Evolutionary conservation across 225 moss, liverwort and hornwort genomes (phyloP).

Genomic region (Pleurozium schreberi): DNA sequence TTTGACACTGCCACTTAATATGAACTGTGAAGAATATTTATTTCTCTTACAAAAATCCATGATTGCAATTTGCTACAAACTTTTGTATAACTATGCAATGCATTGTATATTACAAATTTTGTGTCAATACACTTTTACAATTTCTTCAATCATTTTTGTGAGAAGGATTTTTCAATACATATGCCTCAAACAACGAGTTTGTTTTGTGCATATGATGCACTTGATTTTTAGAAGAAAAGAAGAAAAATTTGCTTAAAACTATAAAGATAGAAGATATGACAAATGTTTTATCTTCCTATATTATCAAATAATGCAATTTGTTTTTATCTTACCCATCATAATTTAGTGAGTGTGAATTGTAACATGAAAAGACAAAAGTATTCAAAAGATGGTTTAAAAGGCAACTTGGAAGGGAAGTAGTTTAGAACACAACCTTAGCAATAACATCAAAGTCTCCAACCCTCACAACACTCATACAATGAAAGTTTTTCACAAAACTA

Average conservation of each 20-base stretch:
- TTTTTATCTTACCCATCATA: too few relatives aligned
- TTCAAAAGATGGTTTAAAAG: too few relatives aligned
- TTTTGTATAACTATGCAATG: background rate
- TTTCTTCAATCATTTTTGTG: background rate
- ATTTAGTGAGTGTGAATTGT: too few relatives aligned
- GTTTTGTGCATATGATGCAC: background rate
- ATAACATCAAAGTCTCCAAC: too few relatives aligned
- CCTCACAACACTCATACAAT: too few relatives aligned
- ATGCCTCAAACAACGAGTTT: rapidly evolving
- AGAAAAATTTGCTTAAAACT: background rate
- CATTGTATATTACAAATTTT: background rate
- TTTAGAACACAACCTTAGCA: too few relatives aligned
- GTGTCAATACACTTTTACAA: background rate
- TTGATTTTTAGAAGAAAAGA: background rate
- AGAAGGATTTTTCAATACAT: background rate
- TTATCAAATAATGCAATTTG: too few relatives aligned
- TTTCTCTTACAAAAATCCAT: background rate
- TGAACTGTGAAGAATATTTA: background rate
- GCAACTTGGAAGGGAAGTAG: too few relatives aligned
- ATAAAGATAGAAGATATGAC: too few relatives aligned
- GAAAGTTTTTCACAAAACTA: too few relatives aligned
- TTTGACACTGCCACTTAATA: background rate
- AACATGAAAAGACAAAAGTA: too few relatives aligned
- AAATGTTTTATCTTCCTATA: too few relatives aligned
- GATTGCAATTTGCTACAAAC: background rate